Percentiles rank a stretch among this genome's conserved stretches.
Conservation (phyloP, 2,329 filamentous ascomycete genomes). For the Trichoderma breve region DNA sequence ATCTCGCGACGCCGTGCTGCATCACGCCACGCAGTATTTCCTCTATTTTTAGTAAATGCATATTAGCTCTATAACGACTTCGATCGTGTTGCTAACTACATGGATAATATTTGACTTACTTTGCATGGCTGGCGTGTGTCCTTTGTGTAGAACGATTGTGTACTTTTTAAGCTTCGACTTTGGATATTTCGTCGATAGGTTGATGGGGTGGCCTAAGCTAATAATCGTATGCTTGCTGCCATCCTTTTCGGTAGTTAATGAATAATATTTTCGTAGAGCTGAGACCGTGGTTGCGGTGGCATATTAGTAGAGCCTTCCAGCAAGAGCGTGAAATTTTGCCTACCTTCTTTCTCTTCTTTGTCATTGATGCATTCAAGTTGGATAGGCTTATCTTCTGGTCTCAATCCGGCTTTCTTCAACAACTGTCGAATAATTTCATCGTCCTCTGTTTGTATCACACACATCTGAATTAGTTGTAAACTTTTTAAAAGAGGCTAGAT, state of each 20-base stretch:
- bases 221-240: conserved; percentile 10
- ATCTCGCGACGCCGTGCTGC: conserved; percentile 12
- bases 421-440: conserved; percentile 14
- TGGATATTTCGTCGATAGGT: conserved; percentile 1
- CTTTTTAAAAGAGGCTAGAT: background rate
- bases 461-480: accelerated
- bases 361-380: conserved; percentile 15
- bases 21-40: conserved; percentile 17
- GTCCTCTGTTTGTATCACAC: background rate
- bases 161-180: conserved; percentile 4
- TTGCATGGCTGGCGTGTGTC: conserved; percentile 12
- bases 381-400: background rate
- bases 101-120: background rate
- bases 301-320: background rate
- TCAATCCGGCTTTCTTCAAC: background rate
- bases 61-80: background rate
- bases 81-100: background rate
- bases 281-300: background rate
- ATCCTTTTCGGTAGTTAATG: background rate
- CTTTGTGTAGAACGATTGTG: conserved; percentile 10
- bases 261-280: conserved; percentile 15
- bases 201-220: conserved; percentile 17
- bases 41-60: background rate
- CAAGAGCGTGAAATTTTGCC: background rate
- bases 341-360: conserved; percentile 5